phyloP scores from a whole-genome alignment of 2,329 filamentous ascomycete species.

The Diaporthe sp. region DNA sequence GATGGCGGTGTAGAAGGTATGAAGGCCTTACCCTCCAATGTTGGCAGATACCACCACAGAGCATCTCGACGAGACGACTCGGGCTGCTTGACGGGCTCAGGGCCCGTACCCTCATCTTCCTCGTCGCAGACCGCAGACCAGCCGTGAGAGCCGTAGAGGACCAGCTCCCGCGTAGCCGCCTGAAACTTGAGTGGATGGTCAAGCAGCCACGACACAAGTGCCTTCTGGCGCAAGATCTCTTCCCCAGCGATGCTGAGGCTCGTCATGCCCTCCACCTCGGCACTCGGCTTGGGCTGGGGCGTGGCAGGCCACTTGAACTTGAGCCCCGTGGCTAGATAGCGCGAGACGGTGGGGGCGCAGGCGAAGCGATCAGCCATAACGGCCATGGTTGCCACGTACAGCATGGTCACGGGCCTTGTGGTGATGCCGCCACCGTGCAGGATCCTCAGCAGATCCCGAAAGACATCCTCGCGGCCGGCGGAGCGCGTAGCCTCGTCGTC shows the following conservation, averaged over 20 bases:
- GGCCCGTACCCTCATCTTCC: slow-evolving; percentile 49
- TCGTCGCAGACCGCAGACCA: slow-evolving; percentile 62
- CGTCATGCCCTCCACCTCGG: slow-evolving; percentile 51
- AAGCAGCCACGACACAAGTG: slow-evolving; percentile 75
- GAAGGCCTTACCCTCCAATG: slow-evolving; percentile 70
- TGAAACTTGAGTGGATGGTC: slow-evolving; percentile 73
- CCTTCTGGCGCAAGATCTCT: slow-evolving; percentile 77
- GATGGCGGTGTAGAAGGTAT: neutral
- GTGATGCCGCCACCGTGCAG: slow-evolving; percentile 69
- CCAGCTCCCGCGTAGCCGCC: slow-evolving; percentile 73
- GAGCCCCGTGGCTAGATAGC: slow-evolving; percentile 62
- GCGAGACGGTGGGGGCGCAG: slow-evolving; percentile 68
- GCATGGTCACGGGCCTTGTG: slow-evolving; percentile 64
- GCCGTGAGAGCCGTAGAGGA: slow-evolving; percentile 73
- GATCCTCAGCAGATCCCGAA: slow-evolving; percentile 76
- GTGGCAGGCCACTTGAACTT: slow-evolving; percentile 69
- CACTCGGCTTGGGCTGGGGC: slow-evolving; percentile 48
- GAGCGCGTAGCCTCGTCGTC: slow-evolving; percentile 77
- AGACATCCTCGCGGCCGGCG: slow-evolving; percentile 71
- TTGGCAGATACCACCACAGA: slow-evolving; percentile 81
- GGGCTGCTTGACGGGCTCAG: neutral
- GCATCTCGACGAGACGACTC: slow-evolving; percentile 49
- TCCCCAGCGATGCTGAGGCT: slow-evolving; percentile 64
- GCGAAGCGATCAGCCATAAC: slow-evolving; percentile 82
- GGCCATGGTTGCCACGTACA: slow-evolving; percentile 76